Evolutionary conservation across 108 stramenopile genomes (phyloP).

Genomic region (Skeletonema potamos): DNA sequence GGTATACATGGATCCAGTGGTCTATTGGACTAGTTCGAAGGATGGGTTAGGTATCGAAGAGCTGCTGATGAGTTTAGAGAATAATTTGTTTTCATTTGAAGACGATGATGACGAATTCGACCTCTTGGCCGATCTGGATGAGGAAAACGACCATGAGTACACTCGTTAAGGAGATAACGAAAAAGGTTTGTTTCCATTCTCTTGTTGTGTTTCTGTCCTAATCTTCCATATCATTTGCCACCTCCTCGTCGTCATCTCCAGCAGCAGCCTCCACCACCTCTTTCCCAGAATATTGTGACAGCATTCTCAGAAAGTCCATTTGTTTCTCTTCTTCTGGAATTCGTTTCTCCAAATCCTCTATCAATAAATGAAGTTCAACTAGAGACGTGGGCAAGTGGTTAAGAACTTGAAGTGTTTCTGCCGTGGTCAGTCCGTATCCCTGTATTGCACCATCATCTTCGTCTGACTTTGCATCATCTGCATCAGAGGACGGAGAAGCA

Average conservation of each 20-base stretch:
- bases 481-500: neutral
- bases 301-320: conserved; percentile 54
- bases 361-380: conserved; percentile 81
- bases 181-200: neutral
- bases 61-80: conserved; percentile 37
- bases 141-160: neutral
- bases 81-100: conserved; percentile 2
- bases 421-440: conserved; percentile 69
- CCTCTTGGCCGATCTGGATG: neutral
- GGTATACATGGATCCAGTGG: conserved; percentile 48
- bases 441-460: neutral
- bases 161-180: neutral
- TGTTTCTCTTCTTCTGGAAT: conserved; percentile 60
- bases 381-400: conserved; percentile 81
- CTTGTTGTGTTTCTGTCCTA: neutral
- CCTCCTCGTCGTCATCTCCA: conserved; percentile 6
- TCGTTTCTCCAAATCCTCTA: conserved; percentile 69
- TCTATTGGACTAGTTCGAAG: conserved; percentile 50
- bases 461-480: conserved; percentile 1
- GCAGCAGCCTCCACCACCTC: conserved; percentile 7
- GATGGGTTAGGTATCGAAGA: conserved; percentile 50
- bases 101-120: conserved; percentile 8
- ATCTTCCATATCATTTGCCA: neutral
- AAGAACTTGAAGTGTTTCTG: conserved; percentile 77
- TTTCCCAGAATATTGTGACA: conserved; percentile 52